Conservation (phyloP, 2,329 filamentous ascomycete species). For the Taxawa tesnikishii region DNA sequence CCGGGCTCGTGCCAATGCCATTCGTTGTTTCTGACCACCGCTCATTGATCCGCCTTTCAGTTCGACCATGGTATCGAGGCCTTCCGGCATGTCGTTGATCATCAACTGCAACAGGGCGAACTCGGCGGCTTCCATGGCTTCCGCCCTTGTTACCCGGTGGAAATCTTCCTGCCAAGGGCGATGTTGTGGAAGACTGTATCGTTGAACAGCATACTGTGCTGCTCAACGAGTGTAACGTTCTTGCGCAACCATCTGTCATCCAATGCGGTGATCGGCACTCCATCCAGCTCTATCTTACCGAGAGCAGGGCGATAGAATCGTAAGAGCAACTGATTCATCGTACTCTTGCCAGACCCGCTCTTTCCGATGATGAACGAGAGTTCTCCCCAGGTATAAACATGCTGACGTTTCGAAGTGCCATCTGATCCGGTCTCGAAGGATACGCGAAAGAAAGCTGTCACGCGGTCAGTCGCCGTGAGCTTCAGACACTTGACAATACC, state of each 20-base stretch:
- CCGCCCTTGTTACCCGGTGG: constrained; percentile 34
- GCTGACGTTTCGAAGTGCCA: constrained; percentile 48
- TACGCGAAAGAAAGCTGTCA: constrained; percentile 48
- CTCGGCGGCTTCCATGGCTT: constrained; percentile 51
- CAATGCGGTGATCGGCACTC: constrained; percentile 46
- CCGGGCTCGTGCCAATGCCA: constrained; percentile 67
- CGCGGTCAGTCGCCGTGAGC: constrained; percentile 68
- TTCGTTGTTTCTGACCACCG: constrained; percentile 72
- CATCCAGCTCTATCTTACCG: constrained; percentile 61
- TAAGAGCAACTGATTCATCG: constrained; percentile 66
- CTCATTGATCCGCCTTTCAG: constrained; percentile 59
- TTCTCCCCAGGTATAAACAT: constrained; percentile 59
- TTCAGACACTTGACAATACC: too few species aligned
- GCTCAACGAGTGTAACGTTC: constrained; percentile 72
- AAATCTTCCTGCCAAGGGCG: constrained; percentile 50
- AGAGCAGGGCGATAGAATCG: constrained; percentile 58
- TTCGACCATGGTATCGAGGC: constrained; percentile 61
- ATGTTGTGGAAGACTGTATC: constrained; percentile 72
- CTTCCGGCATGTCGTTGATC: constrained; percentile 53
- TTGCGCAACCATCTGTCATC: constrained; percentile 60
- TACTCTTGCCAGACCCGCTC: constrained; percentile 90
- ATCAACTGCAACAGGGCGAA: constrained; percentile 58
- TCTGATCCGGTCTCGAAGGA: constrained; percentile 51
- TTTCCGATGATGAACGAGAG: constrained; percentile 72
- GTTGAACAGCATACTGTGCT: constrained; percentile 69